Percentiles rank a stretch among this genome's conserved stretches.
Conservation (phyloP, 2,329 filamentous ascomycete species). For the Colletotrichum godetiae region DNA sequence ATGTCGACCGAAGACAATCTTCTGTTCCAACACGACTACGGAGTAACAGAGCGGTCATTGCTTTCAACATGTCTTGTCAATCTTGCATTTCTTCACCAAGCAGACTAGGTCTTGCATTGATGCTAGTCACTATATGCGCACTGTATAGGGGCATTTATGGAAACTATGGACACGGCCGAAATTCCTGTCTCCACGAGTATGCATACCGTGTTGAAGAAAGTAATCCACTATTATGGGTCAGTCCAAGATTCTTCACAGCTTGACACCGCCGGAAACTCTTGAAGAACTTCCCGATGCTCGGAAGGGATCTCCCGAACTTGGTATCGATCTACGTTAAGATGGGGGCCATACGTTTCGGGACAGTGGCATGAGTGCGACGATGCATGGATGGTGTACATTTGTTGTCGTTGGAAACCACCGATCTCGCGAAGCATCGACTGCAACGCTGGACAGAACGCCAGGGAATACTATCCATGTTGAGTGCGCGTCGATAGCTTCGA, state of each 20-base stretch:
- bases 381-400: neutral
- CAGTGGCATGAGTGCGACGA: constrained; percentile 19
- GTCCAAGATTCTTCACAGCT: neutral
- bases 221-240: constrained; percentile 3
- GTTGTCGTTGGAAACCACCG: neutral
- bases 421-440: constrained; percentile 7
- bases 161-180: neutral
- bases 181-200: neutral
- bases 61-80: neutral
- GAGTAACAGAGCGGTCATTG: too few species aligned
- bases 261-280: constrained; percentile 19
- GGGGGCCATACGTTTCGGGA: constrained; percentile 16
- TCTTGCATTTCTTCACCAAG: neutral
- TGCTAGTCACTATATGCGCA: neutral
- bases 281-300: neutral
- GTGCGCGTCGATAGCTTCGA: neutral
- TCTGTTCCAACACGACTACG: too few species aligned
- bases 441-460: neutral
- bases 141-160: neutral
- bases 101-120: too few species aligned
- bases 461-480: neutral
- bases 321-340: constrained; percentile 12
- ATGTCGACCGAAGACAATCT: neutral
- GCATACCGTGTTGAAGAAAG: neutral
- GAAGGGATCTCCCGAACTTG: constrained; percentile 1